phyloP scores from a whole-genome alignment of 306 rosid genomes.

The Astragalus membranaceus region DNA sequence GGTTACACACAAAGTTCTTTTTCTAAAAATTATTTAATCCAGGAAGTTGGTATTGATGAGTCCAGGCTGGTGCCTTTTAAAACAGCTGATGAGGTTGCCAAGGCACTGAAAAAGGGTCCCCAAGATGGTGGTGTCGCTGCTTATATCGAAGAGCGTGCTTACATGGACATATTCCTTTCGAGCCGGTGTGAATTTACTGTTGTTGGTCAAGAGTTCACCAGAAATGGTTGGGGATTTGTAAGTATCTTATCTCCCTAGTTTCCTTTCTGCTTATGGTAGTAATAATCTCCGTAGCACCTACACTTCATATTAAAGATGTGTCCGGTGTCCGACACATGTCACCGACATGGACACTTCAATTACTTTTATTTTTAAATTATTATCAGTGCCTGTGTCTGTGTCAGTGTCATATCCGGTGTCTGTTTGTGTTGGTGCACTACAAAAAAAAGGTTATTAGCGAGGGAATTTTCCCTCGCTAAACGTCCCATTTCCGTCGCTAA shows the following conservation, averaged over 20 bases:
- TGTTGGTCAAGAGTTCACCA: slow-evolving; percentile 87
- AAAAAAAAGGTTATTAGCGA: too few species aligned
- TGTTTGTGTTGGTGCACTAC: too few species aligned
- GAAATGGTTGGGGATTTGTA: slow-evolving; percentile 97
- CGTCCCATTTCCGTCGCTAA: too few species aligned
- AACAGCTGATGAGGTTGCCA: slow-evolving; percentile 48
- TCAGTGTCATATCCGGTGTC: too few species aligned
- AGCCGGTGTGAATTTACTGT: slow-evolving; percentile 64
- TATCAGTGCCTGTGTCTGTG: too few species aligned
- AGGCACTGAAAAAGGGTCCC: slow-evolving; percentile 70
- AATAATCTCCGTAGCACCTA: too few species aligned
- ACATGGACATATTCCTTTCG: slow-evolving; percentile 78
- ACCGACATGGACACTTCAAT: too few species aligned
- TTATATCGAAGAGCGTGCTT: slow-evolving; percentile 73
- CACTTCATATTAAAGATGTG: too few species aligned
- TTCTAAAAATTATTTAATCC: slow-evolving; percentile 44
- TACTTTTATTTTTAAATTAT: too few species aligned
- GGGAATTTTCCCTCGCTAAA: too few species aligned
- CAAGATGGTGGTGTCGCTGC: slow-evolving; percentile 74
- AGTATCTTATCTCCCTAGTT: slow-evolving; percentile 35
- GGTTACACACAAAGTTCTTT: slow-evolving; percentile 77
- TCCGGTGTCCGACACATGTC: too few species aligned
- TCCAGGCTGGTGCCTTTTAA: slow-evolving; percentile 71
- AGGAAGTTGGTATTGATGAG: slow-evolving; percentile 47
- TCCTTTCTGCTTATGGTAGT: neutral